Evolutionary conservation across 2,329 filamentous ascomycete species (phyloP).

Genomic region (Davidsoniella virescens): DNA sequence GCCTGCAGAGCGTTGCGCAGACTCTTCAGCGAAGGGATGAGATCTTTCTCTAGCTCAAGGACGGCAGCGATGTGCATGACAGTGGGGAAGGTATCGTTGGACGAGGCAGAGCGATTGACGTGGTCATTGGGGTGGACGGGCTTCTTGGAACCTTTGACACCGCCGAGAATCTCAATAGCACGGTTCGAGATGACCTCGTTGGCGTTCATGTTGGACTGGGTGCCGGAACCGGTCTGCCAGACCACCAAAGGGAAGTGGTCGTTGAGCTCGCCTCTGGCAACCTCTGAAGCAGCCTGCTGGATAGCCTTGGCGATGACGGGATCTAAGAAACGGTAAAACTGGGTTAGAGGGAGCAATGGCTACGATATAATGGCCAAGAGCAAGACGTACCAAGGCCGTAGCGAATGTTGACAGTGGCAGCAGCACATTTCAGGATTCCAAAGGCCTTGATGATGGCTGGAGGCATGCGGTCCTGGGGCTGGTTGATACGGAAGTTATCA

Average conservation of each 20-base stretch:
- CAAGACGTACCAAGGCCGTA: constrained; percentile 58
- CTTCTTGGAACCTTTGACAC: constrained; percentile 89
- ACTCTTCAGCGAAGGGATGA: constrained; percentile 68
- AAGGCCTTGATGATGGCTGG: constrained; percentile 83
- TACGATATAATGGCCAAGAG: not conserved
- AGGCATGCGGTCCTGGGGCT: constrained; percentile 97
- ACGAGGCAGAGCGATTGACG: constrained; percentile 97
- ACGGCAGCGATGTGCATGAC: constrained; percentile 99
- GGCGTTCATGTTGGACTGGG: constrained; percentile 99
- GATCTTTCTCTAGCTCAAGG: constrained; percentile 72
- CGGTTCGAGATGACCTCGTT: constrained; percentile 99
- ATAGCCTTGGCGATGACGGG: constrained; percentile 83
- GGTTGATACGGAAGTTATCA: constrained; percentile 98
- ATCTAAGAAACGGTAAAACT: constrained; percentile 33
- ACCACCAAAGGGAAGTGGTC: constrained; percentile 98
- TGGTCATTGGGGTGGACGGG: constrained; percentile 99
- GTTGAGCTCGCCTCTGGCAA: constrained; percentile 80
- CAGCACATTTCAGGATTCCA: constrained; percentile 92
- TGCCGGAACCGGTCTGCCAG: constrained; percentile 98
- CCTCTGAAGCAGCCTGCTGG: constrained; percentile 83
- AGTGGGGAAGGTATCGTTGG: constrained; percentile 98
- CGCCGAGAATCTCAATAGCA: constrained; percentile 92
- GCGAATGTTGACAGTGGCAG: constrained; percentile 87
- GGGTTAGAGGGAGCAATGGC: not conserved
- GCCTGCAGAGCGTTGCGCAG: constrained; percentile 70